Evolutionary conservation across 176 grass and related monocot species (phyloP), one percentile per base, ranked within the genome.

Genomic region (Eragrostis nindensis): DNA sequence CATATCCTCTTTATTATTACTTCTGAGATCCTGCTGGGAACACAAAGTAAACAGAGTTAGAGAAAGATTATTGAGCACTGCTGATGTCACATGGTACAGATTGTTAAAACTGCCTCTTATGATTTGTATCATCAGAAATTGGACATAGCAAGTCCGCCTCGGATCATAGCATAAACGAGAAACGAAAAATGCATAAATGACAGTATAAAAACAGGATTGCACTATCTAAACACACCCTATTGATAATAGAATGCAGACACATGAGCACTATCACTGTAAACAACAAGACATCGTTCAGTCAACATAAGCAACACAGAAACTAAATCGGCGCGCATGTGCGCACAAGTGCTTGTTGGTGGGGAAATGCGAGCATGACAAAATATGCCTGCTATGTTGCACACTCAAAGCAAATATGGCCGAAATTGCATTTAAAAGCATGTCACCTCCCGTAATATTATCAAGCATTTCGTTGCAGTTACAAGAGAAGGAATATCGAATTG

Each of bases 1-100:
- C 88, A 88, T 92, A 49, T 68, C 82, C 78, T 80, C 75, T 41
- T 26, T 30, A 75, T 36, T 74, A 44, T 67, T 73, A 44, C 38
- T 74, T 74, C 11, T 29, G 22, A 67, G 30, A 56, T 48, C 68
- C 88, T 90, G 52, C 66, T 80, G 77, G 8, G 18, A 60, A 74
- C 60, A 27, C 40, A 66, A 79, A 42, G 13, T 12, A 42, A 63
- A 81, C 4, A 50, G 14, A n/a, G 68, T 62, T n/a, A 81, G 43
- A 19, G 14, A 62, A 40, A 56, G 38, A 49, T 24, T 14, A 47
- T 26, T 0, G 0, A 70, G 29, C 30, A 56, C 12, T 16, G 2
- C 18, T 25, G 16, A 70, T 55, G 39, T 11, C 2, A 66, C 38
- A 78, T 14, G 52, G 19, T 22, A 66, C 32, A 27, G 26, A 8